Evolutionary conservation across 352 stramenopile genomes (phyloP).

Genomic region (Globisporangium heterothallicum): DNA sequence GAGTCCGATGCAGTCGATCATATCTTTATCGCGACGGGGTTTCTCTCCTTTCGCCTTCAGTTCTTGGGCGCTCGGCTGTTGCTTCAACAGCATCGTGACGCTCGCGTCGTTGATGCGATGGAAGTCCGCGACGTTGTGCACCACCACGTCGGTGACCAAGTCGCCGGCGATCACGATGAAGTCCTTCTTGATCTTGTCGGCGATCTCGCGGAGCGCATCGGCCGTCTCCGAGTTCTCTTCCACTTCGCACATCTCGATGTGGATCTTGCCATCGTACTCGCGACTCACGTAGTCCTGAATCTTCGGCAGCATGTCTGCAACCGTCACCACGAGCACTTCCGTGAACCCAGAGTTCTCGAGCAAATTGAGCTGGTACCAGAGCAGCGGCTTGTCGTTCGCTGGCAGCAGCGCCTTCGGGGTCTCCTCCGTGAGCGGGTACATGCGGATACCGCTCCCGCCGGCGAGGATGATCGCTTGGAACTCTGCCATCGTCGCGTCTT

Average conservation of each 20-base stretch:
- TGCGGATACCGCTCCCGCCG: slow-evolving; percentile 67
- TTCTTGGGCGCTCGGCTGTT: slow-evolving; percentile 20
- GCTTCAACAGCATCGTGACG: slow-evolving; percentile 79
- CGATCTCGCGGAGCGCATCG: slow-evolving; percentile 61
- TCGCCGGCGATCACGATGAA: slow-evolving; percentile 81
- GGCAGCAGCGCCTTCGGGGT: slow-evolving; percentile 68
- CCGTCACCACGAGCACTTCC: slow-evolving; percentile 67
- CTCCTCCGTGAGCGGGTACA: slow-evolving; percentile 77
- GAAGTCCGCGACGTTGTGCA: slow-evolving; percentile 78
- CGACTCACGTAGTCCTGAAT: slow-evolving; percentile 76
- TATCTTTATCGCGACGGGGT: slow-evolving; percentile 69
- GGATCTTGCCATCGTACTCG: slow-evolving; percentile 78
- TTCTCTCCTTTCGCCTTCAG: slow-evolving; percentile 60
- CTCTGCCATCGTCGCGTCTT: slow-evolving; percentile 47
- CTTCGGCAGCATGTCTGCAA: slow-evolving; percentile 45
- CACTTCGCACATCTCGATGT: slow-evolving; percentile 70
- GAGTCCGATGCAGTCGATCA: slow-evolving; percentile 78
- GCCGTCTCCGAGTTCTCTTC: slow-evolving; percentile 69
- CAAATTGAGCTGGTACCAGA: slow-evolving; percentile 81
- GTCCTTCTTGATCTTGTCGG: slow-evolving; percentile 75
- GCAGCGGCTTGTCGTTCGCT: slow-evolving; percentile 55
- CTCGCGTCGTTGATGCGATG: slow-evolving; percentile 80
- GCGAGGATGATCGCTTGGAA: slow-evolving; percentile 84
- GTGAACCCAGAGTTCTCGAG: slow-evolving; percentile 77
- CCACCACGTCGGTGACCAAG: slow-evolving; percentile 70